phyloP scores from a whole-genome alignment of 1,139 yeast species.

The Candida neerlandica region DNA sequence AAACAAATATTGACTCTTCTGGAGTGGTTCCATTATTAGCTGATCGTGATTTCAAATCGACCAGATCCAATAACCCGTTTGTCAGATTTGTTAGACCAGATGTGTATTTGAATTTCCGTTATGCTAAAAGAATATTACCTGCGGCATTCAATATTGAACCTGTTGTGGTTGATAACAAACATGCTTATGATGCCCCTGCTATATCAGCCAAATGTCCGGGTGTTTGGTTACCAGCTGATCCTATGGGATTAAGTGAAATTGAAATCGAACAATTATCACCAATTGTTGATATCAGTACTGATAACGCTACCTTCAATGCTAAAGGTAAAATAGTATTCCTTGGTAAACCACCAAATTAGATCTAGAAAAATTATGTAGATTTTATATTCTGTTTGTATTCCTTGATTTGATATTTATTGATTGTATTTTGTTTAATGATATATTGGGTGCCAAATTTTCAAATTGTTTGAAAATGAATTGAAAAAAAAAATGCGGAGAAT shows the following conservation, averaged over 20 bases:
- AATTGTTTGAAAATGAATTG: too few species aligned
- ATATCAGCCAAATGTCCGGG: conserved; percentile 65
- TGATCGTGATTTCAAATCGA: conserved; percentile 48
- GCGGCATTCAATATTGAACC: conserved; percentile 41
- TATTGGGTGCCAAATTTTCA: too few species aligned
- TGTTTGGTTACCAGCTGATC: conserved; percentile 88
- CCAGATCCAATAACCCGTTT: conserved; percentile 31
- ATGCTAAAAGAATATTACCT: conserved; percentile 58
- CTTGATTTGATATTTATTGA: background rate
- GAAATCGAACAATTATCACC: conserved; percentile 55
- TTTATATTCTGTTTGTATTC: background rate
- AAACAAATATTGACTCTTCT: conserved; percentile 10
- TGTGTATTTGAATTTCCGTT: conserved; percentile 57
- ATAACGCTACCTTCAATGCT: conserved; percentile 63
- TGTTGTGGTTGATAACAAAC: conserved; percentile 31
- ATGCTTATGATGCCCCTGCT: conserved; percentile 71
- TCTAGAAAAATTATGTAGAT: background rate
- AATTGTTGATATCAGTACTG: conserved; percentile 58
- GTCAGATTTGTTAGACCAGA: conserved; percentile 67
- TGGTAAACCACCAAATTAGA: conserved; percentile 59
- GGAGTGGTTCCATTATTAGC: conserved; percentile 51
- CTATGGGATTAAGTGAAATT: conserved; percentile 70
- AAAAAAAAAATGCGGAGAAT: background rate
- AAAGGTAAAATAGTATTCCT: conserved; percentile 56
- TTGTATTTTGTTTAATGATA: too few species aligned